A percentile compares a stretch with the other conserved stretches of the same genome.
These are phyloP conservation scores for Strobilomyces echinocephalus DNA, from an alignment of 768 basidiomycete genomes.

Conservation along the genomic window DNA sequence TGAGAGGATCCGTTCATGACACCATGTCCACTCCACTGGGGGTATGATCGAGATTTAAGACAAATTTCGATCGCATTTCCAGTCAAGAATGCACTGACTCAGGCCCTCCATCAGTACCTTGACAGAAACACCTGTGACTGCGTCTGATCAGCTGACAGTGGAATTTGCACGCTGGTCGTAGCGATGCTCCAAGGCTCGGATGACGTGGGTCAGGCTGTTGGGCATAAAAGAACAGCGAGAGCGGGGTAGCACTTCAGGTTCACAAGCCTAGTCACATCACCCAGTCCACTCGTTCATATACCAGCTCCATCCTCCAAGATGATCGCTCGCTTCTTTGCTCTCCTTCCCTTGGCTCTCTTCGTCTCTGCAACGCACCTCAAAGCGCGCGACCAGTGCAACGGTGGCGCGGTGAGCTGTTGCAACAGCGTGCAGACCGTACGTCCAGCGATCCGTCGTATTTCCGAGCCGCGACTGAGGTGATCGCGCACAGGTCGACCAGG, in stretches of 20 bases:
- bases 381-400: conserved; percentile 12
- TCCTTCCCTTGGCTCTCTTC: conserved; percentile 13
- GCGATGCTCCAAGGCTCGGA: neutral
- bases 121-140: neutral
- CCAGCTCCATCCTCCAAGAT: neutral
- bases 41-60: neutral
- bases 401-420: conserved; percentile 12
- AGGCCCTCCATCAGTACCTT: neutral
- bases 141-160: neutral
- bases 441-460: neutral
- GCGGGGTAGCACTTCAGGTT: neutral
- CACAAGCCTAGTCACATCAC: neutral
- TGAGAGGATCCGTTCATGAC: neutral
- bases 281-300: conserved; percentile 1
- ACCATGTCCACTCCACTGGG: neutral
- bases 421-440: conserved; percentile 2
- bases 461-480: neutral
- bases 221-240: neutral
- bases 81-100: neutral
- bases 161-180: neutral
- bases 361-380: conserved; percentile 8
- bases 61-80: neutral
- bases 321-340: conserved; percentile 17
- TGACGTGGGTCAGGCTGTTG: too few species aligned
- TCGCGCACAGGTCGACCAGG: neutral